Base-by-base conservation (phyloP, 2,329 filamentous ascomycete species). In the Cladophialophora exuberans region DNA sequence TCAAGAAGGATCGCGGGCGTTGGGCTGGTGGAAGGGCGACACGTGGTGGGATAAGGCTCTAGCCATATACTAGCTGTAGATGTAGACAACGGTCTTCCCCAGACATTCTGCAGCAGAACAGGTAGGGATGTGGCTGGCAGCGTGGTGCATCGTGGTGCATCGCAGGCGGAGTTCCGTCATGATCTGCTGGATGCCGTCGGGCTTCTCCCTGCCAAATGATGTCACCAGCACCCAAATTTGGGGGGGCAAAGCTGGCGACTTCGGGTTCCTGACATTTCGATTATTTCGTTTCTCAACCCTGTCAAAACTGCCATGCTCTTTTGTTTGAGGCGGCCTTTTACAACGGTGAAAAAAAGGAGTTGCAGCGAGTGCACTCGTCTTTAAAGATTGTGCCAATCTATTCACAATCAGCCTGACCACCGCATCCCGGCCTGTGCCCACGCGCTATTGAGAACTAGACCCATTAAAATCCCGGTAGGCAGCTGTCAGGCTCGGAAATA, bases 41-140 rank as follows among this genome's bases (percentile, higher is more conserved):
- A 42, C 43, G 23, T 66, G 64, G 63, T 67, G 65, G 62, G 42
- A 60, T 25, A 61, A 52, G 43, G 65, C 63, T 1, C 33, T 67
- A 20, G 65, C 58, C n/a, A 63, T 66, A 30, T 67, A 49, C 42
- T 54, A 54, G 52, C 23, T 11, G 15, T 20, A 20, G 35, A 39
- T 31, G 28, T 13, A 31, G 13, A 31, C 13, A 13, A 31, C 6
- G 7, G 13, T 31, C 7, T 31, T 31, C 28, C 7, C 6, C 13
- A 31, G 13, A 13, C 28, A 31, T 31, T 13, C 13, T 13, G 13
- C 7, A 6, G 7, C 18, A 23, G 20, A 42, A 42, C 20, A 6
- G 4, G 4, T 23, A 15, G n/a, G 31, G 20, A 38, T 38, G 13
- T 9, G 13, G 20, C 20, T 15, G 22, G 18, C 35, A 39, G 35